Conservation (phyloP, 2,329 filamentous ascomycete species). For the Aureobasidium sp. region DNA sequence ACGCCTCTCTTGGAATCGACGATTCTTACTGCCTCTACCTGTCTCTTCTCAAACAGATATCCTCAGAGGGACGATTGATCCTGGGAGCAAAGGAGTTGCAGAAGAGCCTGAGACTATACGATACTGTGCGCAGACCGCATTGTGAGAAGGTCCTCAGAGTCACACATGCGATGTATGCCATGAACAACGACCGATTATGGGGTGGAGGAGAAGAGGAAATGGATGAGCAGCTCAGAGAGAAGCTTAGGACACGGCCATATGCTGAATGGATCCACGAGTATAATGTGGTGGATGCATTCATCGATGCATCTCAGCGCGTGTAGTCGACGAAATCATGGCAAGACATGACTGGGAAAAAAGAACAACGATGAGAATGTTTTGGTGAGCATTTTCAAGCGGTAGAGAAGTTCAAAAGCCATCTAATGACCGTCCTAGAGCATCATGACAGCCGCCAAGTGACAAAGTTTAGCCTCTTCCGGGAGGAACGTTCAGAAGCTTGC, state of each 20-base stretch:
- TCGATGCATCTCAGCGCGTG: not conserved
- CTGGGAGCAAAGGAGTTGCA: not conserved
- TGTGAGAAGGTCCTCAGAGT: conserved; percentile 26
- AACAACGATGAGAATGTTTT: too few relatives aligned
- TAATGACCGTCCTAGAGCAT: not conserved
- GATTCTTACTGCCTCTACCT: conserved; percentile 27
- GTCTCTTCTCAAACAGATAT: not conserved
- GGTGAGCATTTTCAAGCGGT: too few relatives aligned
- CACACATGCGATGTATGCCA: conserved; percentile 22
- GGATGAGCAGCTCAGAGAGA: conserved; percentile 22
- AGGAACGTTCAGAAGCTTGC: not conserved
- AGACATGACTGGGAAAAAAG: too few relatives aligned
- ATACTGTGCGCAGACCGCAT: conserved; percentile 30
- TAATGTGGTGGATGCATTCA: conserved; percentile 21
- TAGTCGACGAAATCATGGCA: not conserved
- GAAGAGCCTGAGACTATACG: conserved; percentile 29
- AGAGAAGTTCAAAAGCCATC: too few relatives aligned
- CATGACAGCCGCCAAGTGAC: not conserved
- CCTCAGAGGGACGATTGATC: not conserved
- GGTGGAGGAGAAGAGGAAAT: conserved; percentile 18
- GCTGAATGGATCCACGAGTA: conserved; percentile 26
- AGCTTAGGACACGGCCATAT: conserved; percentile 21
- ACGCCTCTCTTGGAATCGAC: conserved; percentile 34
- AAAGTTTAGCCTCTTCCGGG: not conserved
- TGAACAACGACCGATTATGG: conserved; percentile 18